A percentile compares a stretch with the other conserved stretches of the same genome.
phyloP scores from a whole-genome alignment of 2,329 filamentous ascomycete genomes.

The Tolypocladium ovalisporum region DNA sequence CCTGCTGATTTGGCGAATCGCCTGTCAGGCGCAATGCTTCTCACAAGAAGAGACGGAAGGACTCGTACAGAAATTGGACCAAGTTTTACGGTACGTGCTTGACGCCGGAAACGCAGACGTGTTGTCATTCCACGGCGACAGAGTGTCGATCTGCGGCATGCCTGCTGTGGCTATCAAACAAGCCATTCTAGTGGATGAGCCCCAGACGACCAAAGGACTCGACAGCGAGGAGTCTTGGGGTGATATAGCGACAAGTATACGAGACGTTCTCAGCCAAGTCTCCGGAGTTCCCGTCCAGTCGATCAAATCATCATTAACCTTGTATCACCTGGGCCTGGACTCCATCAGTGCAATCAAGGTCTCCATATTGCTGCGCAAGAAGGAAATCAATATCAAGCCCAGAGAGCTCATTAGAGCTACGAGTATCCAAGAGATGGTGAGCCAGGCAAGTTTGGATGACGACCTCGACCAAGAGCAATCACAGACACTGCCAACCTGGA shows the following conservation, averaged over 20 bases:
- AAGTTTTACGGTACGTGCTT: slow-evolving; percentile 46
- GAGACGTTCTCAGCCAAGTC: slow-evolving; percentile 40
- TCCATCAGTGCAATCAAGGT: slow-evolving; percentile 89
- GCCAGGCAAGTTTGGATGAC: slow-evolving; percentile 3
- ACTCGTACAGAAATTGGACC: slow-evolving; percentile 50
- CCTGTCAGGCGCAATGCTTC: slow-evolving; percentile 50
- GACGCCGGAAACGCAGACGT: slow-evolving; percentile 33
- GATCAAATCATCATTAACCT: slow-evolving; percentile 50
- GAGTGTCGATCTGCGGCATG: slow-evolving; percentile 57
- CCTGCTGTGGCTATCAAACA: slow-evolving; percentile 13
- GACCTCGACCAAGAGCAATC: background rate
- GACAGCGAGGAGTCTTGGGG: slow-evolving; percentile 19
- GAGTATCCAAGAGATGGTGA: slow-evolving; percentile 55
- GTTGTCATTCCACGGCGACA: slow-evolving; percentile 38
- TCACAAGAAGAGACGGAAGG: slow-evolving; percentile 30
- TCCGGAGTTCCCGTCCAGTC: slow-evolving; percentile 47
- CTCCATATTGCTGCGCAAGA: slow-evolving; percentile 55
- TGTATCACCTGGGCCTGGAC: slow-evolving; percentile 81
- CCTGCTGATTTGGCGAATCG: slow-evolving; percentile 57
- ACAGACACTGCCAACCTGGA: slow-evolving; percentile 7
- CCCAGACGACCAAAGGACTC: background rate
- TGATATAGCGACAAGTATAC: slow-evolving; percentile 24
- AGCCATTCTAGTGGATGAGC: background rate
- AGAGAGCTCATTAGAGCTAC: slow-evolving; percentile 59
- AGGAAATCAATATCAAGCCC: slow-evolving; percentile 52